These are phyloP conservation scores for Acacia pycnantha DNA, from an alignment of 331 rosid genomes.

Conservation along the genomic window DNA sequence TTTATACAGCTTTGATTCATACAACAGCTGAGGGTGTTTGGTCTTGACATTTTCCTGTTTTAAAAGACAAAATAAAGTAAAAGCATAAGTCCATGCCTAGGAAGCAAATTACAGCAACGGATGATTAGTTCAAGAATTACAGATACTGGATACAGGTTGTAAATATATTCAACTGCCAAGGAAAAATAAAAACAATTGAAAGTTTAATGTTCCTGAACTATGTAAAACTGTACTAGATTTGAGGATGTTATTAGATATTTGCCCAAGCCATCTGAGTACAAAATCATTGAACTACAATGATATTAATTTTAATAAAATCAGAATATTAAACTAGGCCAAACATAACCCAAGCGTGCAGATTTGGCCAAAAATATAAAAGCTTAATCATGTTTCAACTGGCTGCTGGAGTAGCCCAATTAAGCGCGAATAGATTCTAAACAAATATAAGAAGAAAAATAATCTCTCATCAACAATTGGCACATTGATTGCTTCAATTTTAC, in stretches of 20 bases:
- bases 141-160: background rate
- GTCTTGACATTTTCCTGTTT: constrained; percentile 90
- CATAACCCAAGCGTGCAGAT: background rate
- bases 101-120: background rate
- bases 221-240: background rate
- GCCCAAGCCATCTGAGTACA: background rate
- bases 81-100: background rate
- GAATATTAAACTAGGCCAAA: background rate
- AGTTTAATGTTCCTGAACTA: background rate
- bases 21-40: constrained; percentile 95
- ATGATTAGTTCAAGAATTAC: background rate
- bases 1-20: constrained; percentile 90
- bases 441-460: background rate
- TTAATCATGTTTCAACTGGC: background rate
- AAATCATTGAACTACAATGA: background rate
- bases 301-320: background rate
- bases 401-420: background rate
- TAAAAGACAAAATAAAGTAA: constrained; percentile 10
- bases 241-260: background rate
- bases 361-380: background rate
- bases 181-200: background rate
- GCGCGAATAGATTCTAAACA: background rate
- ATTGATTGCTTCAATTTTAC: background rate
- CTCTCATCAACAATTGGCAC: background rate
- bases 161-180: background rate